A percentile compares a stretch with the other conserved stretches of the same genome.
phyloP scores from a whole-genome alignment of 495 filamentous ascomycete species.

The Talaromyces trachyspermus region DNA sequence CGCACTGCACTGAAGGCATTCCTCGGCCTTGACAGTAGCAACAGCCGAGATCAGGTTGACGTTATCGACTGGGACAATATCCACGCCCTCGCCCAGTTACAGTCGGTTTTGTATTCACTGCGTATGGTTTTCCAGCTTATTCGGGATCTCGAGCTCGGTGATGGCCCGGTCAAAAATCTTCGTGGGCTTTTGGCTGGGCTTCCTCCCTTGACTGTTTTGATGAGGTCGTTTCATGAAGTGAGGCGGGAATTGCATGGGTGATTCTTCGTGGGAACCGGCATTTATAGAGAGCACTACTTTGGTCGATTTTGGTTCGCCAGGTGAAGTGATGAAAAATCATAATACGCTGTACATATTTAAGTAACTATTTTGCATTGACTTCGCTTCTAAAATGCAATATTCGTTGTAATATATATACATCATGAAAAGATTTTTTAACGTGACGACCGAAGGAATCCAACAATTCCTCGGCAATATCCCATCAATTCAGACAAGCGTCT shows the following conservation, averaged over 20 bases:
- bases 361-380: no score
- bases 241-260: conserved; percentile 12
- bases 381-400: no score
- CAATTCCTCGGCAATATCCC: conserved; percentile 80
- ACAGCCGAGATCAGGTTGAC: neutral
- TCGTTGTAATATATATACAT: conserved; percentile 11
- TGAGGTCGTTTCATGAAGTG: conserved; percentile 19
- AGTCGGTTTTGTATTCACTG: conserved; percentile 58
- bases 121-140: conserved; percentile 55
- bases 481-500: conserved; percentile 67
- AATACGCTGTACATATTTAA: no score
- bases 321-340: no score
- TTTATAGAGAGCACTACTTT: no score
- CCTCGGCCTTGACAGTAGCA: neutral
- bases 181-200: conserved; percentile 15
- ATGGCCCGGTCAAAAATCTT: conserved; percentile 4
- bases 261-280: conserved; percentile 13
- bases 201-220: conserved; percentile 28
- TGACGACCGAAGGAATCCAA: conserved; percentile 74
- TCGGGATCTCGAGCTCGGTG: conserved; percentile 11
- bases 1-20: conserved; percentile 12
- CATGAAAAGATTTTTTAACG: conserved; percentile 22
- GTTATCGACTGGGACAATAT: conserved; percentile 48
- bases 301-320: no score
- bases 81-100: conserved; percentile 56